Evolutionary conservation across 257 asterid genomes (phyloP).

Genomic region (Primulina eburnea): DNA sequence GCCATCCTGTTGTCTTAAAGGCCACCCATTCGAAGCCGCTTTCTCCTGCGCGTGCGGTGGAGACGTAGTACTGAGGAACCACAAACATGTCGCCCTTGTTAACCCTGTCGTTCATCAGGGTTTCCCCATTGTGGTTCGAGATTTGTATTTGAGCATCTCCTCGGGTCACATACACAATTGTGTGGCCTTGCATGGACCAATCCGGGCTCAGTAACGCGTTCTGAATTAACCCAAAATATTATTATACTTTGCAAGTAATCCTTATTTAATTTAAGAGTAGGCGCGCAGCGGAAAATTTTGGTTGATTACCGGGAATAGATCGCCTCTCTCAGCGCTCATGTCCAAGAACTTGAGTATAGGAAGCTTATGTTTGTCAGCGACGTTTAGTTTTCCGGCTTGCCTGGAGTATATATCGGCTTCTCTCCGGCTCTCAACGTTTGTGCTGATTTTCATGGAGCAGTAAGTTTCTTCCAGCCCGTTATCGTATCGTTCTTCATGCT

Average conservation of each 20-base stretch:
- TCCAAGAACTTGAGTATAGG: conserved; percentile 61
- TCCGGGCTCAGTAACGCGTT: conserved; percentile 52
- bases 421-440: conserved; percentile 37
- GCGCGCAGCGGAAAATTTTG: background rate
- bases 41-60: conserved; percentile 44
- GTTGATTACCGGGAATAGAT: conserved; percentile 45
- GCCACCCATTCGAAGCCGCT: conserved; percentile 60
- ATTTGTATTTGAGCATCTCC: conserved; percentile 62
- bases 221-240: conserved; percentile 23
- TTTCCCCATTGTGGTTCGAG: conserved; percentile 44
- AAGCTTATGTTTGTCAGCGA: conserved; percentile 53
- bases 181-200: conserved; percentile 57
- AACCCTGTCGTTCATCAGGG: conserved; percentile 59
- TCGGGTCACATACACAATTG: conserved; percentile 47
- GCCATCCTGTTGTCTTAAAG: conserved; percentile 55
- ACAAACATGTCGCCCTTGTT: conserved; percentile 61
- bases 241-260: too few species aligned
- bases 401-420: conserved; percentile 59
- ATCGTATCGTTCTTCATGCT: background rate
- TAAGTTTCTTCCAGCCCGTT: conserved; percentile 51
- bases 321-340: conserved; percentile 66
- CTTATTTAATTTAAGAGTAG: too few species aligned
- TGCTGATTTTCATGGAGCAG: conserved; percentile 49
- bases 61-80: conserved; percentile 58
- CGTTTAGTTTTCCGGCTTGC: conserved; percentile 56